Conservation (phyloP, 495 filamentous ascomycete species). For the Annulohypoxylon nitens region DNA sequence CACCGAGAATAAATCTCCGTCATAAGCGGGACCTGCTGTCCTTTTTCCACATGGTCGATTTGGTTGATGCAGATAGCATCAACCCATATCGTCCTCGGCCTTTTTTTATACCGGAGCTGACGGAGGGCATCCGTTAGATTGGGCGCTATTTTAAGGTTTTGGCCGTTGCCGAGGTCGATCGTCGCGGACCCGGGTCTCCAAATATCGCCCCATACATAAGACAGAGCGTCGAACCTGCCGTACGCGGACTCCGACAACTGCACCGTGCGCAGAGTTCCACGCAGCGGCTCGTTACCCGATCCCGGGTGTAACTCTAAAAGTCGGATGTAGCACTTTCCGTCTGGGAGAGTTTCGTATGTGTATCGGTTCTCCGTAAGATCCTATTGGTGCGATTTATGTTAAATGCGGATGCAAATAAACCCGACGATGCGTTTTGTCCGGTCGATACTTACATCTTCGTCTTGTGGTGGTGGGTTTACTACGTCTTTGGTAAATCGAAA, state of each 20-base stretch:
- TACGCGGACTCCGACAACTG: not conserved
- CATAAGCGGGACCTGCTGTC: not conserved
- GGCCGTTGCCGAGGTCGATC: not conserved
- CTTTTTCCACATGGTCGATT: not conserved
- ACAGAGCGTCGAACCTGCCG: not conserved
- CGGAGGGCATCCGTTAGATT: not conserved
- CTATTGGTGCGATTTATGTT: not conserved
- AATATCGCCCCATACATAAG: not conserved
- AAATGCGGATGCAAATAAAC: not conserved
- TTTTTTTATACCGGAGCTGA: not conserved
- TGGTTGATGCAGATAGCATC: constrained; percentile 3
- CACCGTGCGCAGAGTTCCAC: not conserved
- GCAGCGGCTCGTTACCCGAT: not conserved
- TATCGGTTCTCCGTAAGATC: not conserved
- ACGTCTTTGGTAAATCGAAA: not conserved
- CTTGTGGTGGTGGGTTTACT: not conserved
- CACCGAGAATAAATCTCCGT: not conserved
- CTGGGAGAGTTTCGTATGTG: not conserved
- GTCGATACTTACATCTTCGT: not conserved
- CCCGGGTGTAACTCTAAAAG: not conserved
- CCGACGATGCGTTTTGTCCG: not conserved
- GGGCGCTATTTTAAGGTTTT: not conserved
- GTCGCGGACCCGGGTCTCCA: not conserved
- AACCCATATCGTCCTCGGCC: not conserved
- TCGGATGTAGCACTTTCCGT: not conserved